These are phyloP conservation scores for Glycine tomentella DNA, from an alignment of 306 rosid species.

Conservation along the genomic window DNA sequence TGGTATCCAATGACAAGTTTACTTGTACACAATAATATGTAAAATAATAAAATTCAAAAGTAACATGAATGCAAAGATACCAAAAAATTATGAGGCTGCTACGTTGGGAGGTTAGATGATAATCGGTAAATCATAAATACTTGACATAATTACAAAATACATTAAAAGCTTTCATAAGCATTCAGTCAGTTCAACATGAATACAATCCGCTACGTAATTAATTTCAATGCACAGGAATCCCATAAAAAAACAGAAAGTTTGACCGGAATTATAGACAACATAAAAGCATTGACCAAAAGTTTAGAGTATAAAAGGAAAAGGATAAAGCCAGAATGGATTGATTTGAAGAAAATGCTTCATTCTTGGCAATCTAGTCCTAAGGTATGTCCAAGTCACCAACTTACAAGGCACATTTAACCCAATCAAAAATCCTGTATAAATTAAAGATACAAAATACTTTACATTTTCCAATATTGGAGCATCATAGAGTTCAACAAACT, in stretches of 20 bases:
- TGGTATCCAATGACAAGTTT: conserved; percentile 27
- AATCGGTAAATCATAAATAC: not conserved
- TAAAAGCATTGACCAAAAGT: conserved; percentile 7
- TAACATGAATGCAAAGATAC: conserved; percentile 23
- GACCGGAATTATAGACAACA: not conserved
- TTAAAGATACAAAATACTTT: conserved; percentile 50
- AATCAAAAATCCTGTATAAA: not conserved
- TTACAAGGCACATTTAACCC: not conserved
- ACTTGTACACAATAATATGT: not conserved
- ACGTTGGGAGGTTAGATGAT: not conserved
- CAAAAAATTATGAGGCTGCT: not conserved
- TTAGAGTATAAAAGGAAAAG: not conserved
- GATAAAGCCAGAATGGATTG: conserved; percentile 8
- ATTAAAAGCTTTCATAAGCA: not conserved
- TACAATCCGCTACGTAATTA: not conserved
- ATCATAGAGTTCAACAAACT: conserved; percentile 90
- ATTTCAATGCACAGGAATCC: not conserved
- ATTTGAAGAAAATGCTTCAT: conserved; percentile 11
- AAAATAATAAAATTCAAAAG: not conserved
- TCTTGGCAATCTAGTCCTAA: conserved; percentile 25
- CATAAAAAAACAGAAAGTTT: not conserved
- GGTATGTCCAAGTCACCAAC: not conserved
- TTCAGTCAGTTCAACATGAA: not conserved
- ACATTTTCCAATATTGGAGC: conserved; percentile 89
- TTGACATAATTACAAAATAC: not conserved